Evolutionary conservation across 371 early-diverging fungal species (phyloP).

Genomic region (Saksenaea vasiformis): DNA sequence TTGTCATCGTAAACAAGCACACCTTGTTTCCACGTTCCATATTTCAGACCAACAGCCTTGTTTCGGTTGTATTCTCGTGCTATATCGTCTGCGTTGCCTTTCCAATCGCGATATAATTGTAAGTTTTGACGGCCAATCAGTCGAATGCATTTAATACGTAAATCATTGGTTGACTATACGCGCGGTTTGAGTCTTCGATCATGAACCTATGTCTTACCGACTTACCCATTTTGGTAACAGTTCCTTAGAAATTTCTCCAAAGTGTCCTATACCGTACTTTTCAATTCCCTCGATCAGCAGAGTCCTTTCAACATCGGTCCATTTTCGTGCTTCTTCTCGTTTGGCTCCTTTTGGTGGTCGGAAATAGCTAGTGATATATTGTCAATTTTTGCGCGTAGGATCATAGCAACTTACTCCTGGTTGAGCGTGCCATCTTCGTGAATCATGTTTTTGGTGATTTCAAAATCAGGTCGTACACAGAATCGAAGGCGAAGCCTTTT

Average conservation of each 20-base stretch:
- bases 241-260: conserved; percentile 82
- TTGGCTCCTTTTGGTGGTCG: conserved; percentile 68
- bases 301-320: conserved; percentile 81
- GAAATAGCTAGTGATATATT: conserved; percentile 63
- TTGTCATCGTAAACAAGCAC: conserved; percentile 86
- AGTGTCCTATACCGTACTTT: conserved; percentile 86
- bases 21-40: conserved; percentile 81
- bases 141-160: conserved; percentile 83
- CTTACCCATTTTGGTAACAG: conserved; percentile 82
- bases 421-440: conserved; percentile 81
- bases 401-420: conserved; percentile 68
- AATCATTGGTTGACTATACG: conserved; percentile 73
- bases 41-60: conserved; percentile 77
- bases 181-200: neutral
- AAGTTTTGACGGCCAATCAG: conserved; percentile 88
- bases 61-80: conserved; percentile 75
- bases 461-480: conserved; percentile 80
- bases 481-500: conserved; percentile 80
- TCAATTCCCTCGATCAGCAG: conserved; percentile 82
- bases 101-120: conserved; percentile 86
- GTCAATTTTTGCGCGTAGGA: neutral
- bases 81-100: conserved; percentile 73
- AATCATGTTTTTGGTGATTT: conserved; percentile 79
- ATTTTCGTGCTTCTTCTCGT: conserved; percentile 65
- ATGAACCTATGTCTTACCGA: neutral